Base-by-base conservation (phyloP, 2,329 filamentous ascomycete species). In the Diaporthe citri region DNA sequence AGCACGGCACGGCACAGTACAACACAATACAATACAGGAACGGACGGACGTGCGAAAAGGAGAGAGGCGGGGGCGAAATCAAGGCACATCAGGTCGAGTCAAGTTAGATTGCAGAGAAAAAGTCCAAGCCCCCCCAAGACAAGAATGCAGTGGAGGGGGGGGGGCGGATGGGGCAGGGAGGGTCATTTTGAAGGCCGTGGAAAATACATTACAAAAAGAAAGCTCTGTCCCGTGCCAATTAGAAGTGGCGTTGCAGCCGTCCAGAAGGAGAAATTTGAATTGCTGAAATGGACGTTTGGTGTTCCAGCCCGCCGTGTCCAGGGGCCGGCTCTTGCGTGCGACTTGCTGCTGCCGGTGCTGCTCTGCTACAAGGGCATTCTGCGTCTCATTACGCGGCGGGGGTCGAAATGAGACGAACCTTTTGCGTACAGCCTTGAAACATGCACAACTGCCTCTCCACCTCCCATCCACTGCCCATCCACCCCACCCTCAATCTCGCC, bases 321-420 rank as follows among this genome's bases (percentile, higher is more conserved):
- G 62, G 62, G 62, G 62, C 28, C 28, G 17, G 43, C 60, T 13
- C 62, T n/a, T 20, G 62, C 28, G 62, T 66, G 62, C 43, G 62
- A 48, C 41, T 66, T 66, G 43, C 62, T 66, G 43, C 41, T 22
- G n/a, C 60, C 5, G 28, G 28, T 34, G 28, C 28, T 66, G 10
- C 60, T 66, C 34, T 48, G 41, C 60, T 48, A 55, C 64, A 69
- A 46, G 64, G 64, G 48, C 55, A 55, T 69, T 41, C 64, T 69
- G 64, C 64, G 48, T 69, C 64, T 69, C 64, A 69, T 69, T 69
- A 69, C 64, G 64, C 64, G 64, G 64, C 64, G 64, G 64, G 64
- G 64, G 48, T 69, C n/a, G 64, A 69, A 69, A 69, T 69, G 64
- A 69, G 64, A 69, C 31, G 64, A 69, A 69, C 64, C 46, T 69